These are phyloP conservation scores for Talaromyces sp. DNA, from an alignment of 2,329 filamentous ascomycete species.

Conservation along the genomic window DNA sequence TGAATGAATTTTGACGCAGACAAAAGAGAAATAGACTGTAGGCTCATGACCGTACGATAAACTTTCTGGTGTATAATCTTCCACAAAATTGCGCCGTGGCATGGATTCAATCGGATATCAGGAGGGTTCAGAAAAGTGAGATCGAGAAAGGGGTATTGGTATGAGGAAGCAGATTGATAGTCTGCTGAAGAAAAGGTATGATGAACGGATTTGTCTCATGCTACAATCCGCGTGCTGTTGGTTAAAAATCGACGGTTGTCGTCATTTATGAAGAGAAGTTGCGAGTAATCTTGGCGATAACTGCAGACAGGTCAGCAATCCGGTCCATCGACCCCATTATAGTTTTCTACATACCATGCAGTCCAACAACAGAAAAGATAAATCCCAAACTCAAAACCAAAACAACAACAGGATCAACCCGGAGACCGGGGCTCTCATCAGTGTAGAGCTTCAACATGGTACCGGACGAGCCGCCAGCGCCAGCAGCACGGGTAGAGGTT, in stretches of 20 bases:
- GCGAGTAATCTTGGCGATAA: constrained; percentile 93
- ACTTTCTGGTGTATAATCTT: neutral
- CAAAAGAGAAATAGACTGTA: constrained; percentile 2
- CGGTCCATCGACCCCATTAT: neutral
- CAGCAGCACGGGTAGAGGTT: constrained; percentile 86
- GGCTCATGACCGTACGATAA: neutral
- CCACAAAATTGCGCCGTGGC: neutral
- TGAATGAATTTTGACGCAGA: neutral
- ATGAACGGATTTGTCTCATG: neutral
- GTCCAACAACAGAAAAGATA: constrained; percentile 96
- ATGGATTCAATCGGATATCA: neutral
- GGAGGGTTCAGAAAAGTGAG: neutral
- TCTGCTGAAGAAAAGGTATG: neutral
- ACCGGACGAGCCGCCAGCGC: constrained; percentile 92
- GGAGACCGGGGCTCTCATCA: constrained; percentile 93
- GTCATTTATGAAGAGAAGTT: constrained; percentile 65
- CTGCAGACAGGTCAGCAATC: constrained; percentile 48
- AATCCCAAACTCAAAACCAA: constrained; percentile 95
- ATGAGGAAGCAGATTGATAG: neutral
- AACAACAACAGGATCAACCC: constrained; percentile 97
- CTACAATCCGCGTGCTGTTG: neutral
- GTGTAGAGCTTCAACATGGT: constrained; percentile 99
- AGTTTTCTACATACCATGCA: constrained; percentile 72
- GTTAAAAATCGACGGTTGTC: neutral
- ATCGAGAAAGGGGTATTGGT: constrained; percentile 9